Base-by-base conservation (phyloP, 2,329 filamentous ascomycete species). In the Pseudogymnoascus sp. region DNA sequence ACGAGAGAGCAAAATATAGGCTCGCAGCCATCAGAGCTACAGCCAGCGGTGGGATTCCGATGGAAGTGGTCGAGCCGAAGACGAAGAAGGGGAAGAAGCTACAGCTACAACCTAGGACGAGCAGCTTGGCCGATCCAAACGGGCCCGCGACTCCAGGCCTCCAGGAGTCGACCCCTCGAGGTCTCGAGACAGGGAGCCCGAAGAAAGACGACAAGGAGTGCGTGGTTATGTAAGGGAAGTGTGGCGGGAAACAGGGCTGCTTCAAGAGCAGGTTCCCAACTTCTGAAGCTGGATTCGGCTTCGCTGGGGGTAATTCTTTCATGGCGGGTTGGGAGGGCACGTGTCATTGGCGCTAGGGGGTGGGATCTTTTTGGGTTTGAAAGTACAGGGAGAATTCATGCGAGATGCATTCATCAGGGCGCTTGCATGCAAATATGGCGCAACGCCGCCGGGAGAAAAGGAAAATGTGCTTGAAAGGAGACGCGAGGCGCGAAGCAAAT, bases 1-100 rank as follows among this genome's bases (percentile, higher is more conserved):
- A 97, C 70, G 90, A 94, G 69, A 85, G 92, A 63, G 94, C 94
- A 60, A 93, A 89, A 74, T 89, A 94, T 70, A 85, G 94, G 26
- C 81, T 99, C 61, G 86, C 89, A 19, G 90, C 92, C 41, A 99
- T 99, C 65, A 85, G 89, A 65, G 89, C 90, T 7, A 93, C 94
- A 10, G 89, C 92, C 31, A 83, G 80, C 66, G 72, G 72, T 58
- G 71, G 70, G 5, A 68, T 61, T 33, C 68, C 69, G 2, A 72
- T 71, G 70, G 70, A 73, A 38, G 72, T 69, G 64, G 69, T 58
- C 2, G 37, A 67, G 6, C 66, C 69, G 31, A 29, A 38, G 31
- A 3, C 58, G 5, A 66, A 66, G 26, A 68, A 66, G n/a, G 68
- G 66, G 3, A 45, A 62, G 23, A 73, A 72, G 55, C 66, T 68